Evolutionary conservation across 1,139 yeast species (phyloP).

Genomic region (Zygoascus sp.): DNA sequence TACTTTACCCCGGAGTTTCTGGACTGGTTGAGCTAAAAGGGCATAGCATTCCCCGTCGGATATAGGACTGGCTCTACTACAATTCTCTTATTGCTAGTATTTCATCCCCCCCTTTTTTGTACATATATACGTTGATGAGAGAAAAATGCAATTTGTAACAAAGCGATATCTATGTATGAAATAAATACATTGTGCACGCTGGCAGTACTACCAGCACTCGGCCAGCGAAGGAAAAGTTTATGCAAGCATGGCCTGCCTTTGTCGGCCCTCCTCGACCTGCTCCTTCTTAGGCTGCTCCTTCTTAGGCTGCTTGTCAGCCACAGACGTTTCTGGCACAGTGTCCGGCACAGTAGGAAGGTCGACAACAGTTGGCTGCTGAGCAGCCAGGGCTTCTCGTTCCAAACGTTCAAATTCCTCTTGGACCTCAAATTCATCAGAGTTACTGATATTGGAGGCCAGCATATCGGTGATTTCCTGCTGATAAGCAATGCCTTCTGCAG

Average conservation of each 20-base stretch:
- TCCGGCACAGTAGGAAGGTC: constrained; percentile 25
- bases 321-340: constrained; percentile 17
- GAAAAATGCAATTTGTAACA: neutral
- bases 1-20: constrained; percentile 95
- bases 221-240: neutral
- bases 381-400: constrained; percentile 51
- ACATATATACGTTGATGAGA: neutral
- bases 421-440: constrained; percentile 59
- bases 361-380: constrained; percentile 21
- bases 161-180: neutral
- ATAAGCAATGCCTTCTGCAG: constrained; percentile 73
- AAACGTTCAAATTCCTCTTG: constrained; percentile 39
- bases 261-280: constrained; percentile 19
- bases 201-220: neutral
- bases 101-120: no score
- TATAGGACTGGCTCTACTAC: no score
- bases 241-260: constrained; percentile 11
- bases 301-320: constrained; percentile 25
- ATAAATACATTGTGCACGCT: neutral
- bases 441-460: constrained; percentile 45
- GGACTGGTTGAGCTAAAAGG: constrained; percentile 65
- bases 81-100: no score
- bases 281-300: constrained; percentile 23
- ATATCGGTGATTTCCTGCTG: constrained; percentile 57
- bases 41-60: no score